Evolutionary conservation across 805 yeast species (phyloP), one percentile per base, ranked within the genome.

Genomic region (Ogataea philodendri): DNA sequence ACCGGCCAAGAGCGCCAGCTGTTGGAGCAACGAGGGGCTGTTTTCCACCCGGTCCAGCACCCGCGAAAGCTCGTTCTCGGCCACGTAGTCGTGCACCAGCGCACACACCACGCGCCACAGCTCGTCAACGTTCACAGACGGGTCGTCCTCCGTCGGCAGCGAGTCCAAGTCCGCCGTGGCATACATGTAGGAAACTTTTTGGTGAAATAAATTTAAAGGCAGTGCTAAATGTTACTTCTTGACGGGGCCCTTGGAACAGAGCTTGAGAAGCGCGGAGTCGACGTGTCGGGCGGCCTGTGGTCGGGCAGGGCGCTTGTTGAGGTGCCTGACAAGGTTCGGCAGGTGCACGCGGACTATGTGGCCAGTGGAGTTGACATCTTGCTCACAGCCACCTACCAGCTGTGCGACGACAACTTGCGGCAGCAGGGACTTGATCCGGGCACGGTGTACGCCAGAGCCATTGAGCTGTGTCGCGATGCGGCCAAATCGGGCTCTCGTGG

Each of bases 201-300:
- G 9, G 5, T 3, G 13, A 3, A 15, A 13, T 9, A 10, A 24
- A 30, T 25, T 14, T 38, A 35, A 27, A 37, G 38, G n/a, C 35
- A 14, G 7, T 3, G 9, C 11, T 5, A 8, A 2, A 35, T 35
- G 39, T 18, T 54, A 9, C 44, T 57, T n/a, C 41, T 69, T 9
- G 85, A 81, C 56, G 87, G 88, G 5, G 86, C 79, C 0, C 66
- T 78, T 26, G 87, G 86, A 0, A 78, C 84, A 0, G 77, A 73
- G 46, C 58, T 81, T 9, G 84, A 78, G 49, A 59, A 62, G 26
- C 54, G 69, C 25, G 72, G 76, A 8, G 61, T 69, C 13, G 44
- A 49, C 31, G 67, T 71, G 10, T 64, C 65, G 27, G 67, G 72
- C 25, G 65, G 66, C 7, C 62, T 81, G 7, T 82, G 89, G 88